Conservation (phyloP, 495 filamentous ascomycete genomes). For the Penicillium subrubescens region DNA sequence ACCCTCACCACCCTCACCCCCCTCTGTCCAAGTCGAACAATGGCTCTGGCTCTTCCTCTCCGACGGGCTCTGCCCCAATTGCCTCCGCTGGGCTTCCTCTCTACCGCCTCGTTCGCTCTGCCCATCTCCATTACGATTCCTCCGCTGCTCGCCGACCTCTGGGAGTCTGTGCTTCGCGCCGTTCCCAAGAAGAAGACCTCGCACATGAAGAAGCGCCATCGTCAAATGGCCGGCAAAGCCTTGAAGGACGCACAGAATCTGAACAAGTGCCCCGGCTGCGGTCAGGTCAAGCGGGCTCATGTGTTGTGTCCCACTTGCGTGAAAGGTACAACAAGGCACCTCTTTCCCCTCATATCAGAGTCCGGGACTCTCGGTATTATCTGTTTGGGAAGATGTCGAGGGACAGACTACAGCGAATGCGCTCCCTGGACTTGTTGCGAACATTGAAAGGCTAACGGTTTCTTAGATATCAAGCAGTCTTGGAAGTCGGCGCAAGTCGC, state of each 20-base stretch:
- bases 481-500: constrained; percentile 30
- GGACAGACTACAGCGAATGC: background rate
- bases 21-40: background rate
- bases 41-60: constrained; percentile 16
- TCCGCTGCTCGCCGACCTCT: constrained; percentile 70
- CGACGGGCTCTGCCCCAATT: constrained; percentile 20
- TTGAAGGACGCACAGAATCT: constrained; percentile 85
- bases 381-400: background rate
- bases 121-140: constrained; percentile 51
- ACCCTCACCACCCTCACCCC: background rate
- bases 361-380: background rate
- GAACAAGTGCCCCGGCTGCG: constrained; percentile 87
- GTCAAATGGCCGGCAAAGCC: constrained; percentile 92
- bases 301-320: constrained; percentile 85
- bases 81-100: constrained; percentile 23
- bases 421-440: background rate
- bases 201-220: constrained; percentile 89
- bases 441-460: constrained; percentile 16
- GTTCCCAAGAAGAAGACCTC: constrained; percentile 99
- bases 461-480: constrained; percentile 31
- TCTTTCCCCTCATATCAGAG: background rate
- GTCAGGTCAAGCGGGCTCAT: constrained; percentile 84
- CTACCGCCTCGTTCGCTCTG: constrained; percentile 20
- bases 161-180: constrained; percentile 88
- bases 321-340: constrained; percentile 47